These are phyloP conservation scores for Circinella minor DNA, from an alignment of 371 early-diverging fungal genomes.

Conservation along the genomic window DNA sequence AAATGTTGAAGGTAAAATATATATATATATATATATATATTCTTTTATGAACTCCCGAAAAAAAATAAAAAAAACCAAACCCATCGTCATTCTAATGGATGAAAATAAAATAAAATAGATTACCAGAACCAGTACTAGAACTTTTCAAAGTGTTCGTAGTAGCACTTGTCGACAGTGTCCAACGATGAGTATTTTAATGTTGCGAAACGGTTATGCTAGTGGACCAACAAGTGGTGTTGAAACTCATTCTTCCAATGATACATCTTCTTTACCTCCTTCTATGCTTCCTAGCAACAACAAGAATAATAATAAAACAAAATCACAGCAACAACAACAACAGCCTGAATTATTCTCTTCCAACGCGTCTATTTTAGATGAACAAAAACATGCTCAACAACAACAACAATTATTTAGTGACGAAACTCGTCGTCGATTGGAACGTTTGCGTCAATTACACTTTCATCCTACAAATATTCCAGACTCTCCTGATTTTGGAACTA, in stretches of 20 bases:
- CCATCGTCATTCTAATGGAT: no score
- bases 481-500: slow-evolving; percentile 72
- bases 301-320: neutral
- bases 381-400: slow-evolving; percentile 5
- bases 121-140: neutral
- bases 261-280: neutral
- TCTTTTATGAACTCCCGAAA: no score
- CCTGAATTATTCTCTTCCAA: slow-evolving; percentile 3
- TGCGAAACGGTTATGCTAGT: neutral
- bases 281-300: neutral
- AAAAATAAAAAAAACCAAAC: no score
- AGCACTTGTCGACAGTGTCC: neutral
- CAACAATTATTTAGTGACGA: slow-evolving; percentile 39
- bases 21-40: no score
- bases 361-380: slow-evolving; percentile 1
- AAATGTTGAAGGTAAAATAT: no score
- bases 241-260: neutral
- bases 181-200: neutral
- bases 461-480: slow-evolving; percentile 56
- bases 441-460: slow-evolving; percentile 49
- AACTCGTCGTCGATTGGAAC: slow-evolving; percentile 37
- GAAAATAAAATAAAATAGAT: neutral
- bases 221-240: neutral
- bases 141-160: neutral
- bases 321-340: neutral